Evolutionary conservation across 345 rosid genomes (phyloP).

Genomic region (Salix udensis): DNA sequence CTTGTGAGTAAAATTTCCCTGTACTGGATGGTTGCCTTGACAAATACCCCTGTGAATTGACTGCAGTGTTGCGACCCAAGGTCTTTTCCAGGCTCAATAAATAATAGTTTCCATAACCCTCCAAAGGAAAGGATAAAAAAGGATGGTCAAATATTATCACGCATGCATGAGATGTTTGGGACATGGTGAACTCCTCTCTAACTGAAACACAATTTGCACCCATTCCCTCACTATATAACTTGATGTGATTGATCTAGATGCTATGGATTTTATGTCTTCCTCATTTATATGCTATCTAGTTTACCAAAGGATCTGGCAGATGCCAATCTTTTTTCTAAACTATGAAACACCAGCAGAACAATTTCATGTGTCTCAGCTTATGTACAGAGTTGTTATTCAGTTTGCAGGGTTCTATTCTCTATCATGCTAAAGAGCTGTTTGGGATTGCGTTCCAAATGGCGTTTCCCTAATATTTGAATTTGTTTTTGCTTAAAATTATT

Average conservation of each 20-base stretch:
- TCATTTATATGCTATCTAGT: neutral
- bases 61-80: too few species aligned
- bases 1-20: neutral
- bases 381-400: constrained; percentile 5
- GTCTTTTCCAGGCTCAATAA: too few species aligned
- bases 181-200: too few species aligned
- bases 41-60: too few species aligned
- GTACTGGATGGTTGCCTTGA: too few species aligned
- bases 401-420: constrained; percentile 35
- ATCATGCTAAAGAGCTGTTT: constrained; percentile 35
- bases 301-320: neutral
- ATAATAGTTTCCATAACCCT: too few species aligned
- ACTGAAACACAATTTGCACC: too few species aligned
- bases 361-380: neutral
- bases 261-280: neutral
- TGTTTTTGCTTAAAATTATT: too few species aligned
- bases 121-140: too few species aligned
- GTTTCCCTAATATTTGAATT: too few species aligned
- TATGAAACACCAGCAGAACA: neutral
- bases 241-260: neutral
- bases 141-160: too few species aligned
- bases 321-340: neutral
- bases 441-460: neutral
- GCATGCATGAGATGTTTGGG: too few species aligned
- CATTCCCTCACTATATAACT: neutral